Conservation (phyloP, 176 grass and related monocot species). For the Panicum miliaceum region DNA sequence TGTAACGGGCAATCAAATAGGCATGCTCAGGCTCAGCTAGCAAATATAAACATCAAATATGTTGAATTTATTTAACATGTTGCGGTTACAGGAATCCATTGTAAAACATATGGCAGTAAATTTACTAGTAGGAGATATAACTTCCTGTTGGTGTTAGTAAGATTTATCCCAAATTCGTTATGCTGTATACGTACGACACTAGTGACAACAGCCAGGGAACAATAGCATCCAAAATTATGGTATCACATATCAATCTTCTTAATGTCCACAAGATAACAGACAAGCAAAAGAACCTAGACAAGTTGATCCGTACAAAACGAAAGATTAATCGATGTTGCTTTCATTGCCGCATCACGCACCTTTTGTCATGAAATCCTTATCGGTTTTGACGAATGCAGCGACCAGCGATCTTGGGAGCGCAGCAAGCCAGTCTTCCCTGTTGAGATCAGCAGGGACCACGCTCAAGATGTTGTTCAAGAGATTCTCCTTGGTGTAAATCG, state of each 20-base stretch:
- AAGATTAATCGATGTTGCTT: neutral
- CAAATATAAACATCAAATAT: conserved; percentile 3
- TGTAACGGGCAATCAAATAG: conserved; percentile 45
- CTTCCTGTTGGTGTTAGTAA: neutral
- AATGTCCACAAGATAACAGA: neutral
- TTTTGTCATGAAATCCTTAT: conserved; percentile 92
- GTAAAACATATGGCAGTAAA: neutral
- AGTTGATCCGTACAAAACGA: neutral
- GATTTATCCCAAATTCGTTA: neutral
- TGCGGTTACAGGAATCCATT: neutral
- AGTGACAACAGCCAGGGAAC: neutral
- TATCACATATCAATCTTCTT: neutral
- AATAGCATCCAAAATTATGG: conserved; percentile 21
- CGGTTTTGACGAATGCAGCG: conserved; percentile 94
- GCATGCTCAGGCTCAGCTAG: conserved; percentile 5
- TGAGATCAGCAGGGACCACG: conserved; percentile 82
- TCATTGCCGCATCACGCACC: conserved; percentile 43
- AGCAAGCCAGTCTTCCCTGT: conserved; percentile 90
- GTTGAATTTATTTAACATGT: neutral
- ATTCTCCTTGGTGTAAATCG: conserved; percentile 90
- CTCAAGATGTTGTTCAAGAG: conserved; percentile 86
- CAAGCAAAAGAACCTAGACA: neutral
- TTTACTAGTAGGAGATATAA: neutral
- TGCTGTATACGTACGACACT: neutral
- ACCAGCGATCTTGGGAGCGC: conserved; percentile 87